Base-by-base conservation (phyloP, 257 asterid genomes). In the Lavandula angustifolia region DNA sequence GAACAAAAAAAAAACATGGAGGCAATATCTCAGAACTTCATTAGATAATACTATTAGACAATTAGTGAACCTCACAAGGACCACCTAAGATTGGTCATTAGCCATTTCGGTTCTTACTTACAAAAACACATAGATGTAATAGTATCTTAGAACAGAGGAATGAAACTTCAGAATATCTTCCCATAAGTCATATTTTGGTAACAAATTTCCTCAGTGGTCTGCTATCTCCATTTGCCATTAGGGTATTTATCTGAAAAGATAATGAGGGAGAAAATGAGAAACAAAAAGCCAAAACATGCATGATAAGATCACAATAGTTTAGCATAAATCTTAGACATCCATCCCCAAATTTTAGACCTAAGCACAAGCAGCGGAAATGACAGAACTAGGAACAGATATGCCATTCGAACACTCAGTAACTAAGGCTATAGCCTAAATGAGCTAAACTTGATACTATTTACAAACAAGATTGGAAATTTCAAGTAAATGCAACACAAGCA, bases 191-290 rank as follows among this genome's bases (percentile, higher is more conserved):
- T 34, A 29, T 47, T 34, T 46, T 9, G 7, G 98, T 92, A 60
- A 81, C 96, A 64, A 58, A 71, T 82, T 84, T 92, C 76, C 97
- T 85, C 84, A 92, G 69, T 40, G 78, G 64, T 73, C 61, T 78
- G 72, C 87, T 92, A 80, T 90, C 92, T 68, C 98, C 97, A 60
- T 80, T 84, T 71, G 98, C 98, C 71, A 87, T 82, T 55, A 68
- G 91, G 50, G 79, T 73, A 77, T 84, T 92, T 82, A 92, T 92
- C 98, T 92, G 85, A 79, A 54, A 54, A 65, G 51, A 35, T 17
- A 44, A n/a, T 31, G 59, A 70, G 27, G 16, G 8, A 63, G 75
- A 4, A 76, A 59, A 62, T 50, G 48, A 71, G 72, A 70, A 34
- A 60, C 41, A 52, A 63, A 75, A 43, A 50, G 40, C 47, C 48